phyloP scores from a whole-genome alignment of 371 early-diverging fungal species.

The Syncephalis plumigaleata region DNA sequence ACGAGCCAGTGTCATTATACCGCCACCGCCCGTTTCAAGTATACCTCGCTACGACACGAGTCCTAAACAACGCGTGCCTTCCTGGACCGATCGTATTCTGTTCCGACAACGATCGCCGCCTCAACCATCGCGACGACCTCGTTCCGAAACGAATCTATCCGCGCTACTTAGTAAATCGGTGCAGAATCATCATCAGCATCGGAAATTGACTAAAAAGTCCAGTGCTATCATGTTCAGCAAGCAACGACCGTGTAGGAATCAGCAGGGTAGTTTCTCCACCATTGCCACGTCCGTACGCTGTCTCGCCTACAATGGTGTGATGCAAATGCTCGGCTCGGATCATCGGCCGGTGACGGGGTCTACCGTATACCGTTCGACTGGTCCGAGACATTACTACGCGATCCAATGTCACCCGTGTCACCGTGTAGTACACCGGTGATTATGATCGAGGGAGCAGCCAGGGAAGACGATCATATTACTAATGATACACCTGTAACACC shows the following conservation, averaged over 20 bases:
- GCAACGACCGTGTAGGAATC: constrained; percentile 9
- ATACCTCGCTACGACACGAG: constrained; percentile 40
- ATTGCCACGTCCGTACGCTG: too few species aligned
- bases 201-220: too few species aligned
- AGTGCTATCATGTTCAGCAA: not conserved
- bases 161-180: constrained; percentile 2
- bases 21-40: constrained; percentile 1
- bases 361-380: constrained; percentile 32
- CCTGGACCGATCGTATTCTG: constrained; percentile 83
- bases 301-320: constrained; percentile 12
- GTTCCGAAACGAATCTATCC: not conserved
- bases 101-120: constrained; percentile 9
- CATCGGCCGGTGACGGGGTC: constrained; percentile 39
- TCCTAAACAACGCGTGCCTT: constrained; percentile 68
- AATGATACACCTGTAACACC: too few species aligned
- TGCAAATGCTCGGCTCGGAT: constrained; percentile 19
- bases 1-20: not conserved
- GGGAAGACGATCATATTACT: too few species aligned
- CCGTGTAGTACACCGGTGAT: too few species aligned
- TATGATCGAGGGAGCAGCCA: too few species aligned
- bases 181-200: constrained; percentile 3
- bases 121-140: not conserved
- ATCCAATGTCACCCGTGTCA: too few species aligned
- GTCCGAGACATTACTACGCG: constrained; percentile 2
- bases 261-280: not conserved